Evolutionary conservation across 2,329 filamentous ascomycete species (phyloP).

Genomic region (Ophiostoma australiae): DNA sequence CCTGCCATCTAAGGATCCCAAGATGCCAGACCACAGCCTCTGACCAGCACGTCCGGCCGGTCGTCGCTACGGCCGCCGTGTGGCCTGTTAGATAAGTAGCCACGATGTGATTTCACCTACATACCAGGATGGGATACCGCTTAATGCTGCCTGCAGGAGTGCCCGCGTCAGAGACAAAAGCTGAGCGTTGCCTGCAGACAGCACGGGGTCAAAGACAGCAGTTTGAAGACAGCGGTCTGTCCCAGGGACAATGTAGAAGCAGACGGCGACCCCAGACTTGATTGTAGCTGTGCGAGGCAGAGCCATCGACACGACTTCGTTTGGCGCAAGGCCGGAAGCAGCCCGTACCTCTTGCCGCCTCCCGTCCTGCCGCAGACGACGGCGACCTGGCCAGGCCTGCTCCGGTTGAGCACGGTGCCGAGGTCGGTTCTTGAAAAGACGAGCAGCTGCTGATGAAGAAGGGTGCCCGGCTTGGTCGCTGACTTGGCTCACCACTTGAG

Average conservation of each 20-base stretch:
- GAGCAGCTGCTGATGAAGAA: neutral
- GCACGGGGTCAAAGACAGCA: no score
- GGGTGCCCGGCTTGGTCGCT: conserved; percentile 23
- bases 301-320: neutral
- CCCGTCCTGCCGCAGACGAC: neutral
- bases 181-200: conserved; percentile 26
- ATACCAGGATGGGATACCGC: neutral
- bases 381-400: neutral
- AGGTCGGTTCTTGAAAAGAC: neutral
- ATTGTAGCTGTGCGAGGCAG: neutral
- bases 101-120: neutral
- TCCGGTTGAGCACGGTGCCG: conserved; percentile 29
- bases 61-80: neutral
- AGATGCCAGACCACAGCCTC: neutral
- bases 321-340: neutral
- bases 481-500: neutral
- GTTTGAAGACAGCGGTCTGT: conserved; percentile 20
- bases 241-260: no score
- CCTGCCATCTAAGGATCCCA: neutral
- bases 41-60: neutral
- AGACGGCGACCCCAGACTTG: neutral
- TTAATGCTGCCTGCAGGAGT: conserved; percentile 19
- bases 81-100: neutral
- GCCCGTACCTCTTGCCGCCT: neutral
- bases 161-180: conserved; percentile 25